A percentile compares a stretch with the other conserved stretches of the same genome.
phyloP scores from a whole-genome alignment of 345 rosid genomes.

The Lumnitzera littorea region DNA sequence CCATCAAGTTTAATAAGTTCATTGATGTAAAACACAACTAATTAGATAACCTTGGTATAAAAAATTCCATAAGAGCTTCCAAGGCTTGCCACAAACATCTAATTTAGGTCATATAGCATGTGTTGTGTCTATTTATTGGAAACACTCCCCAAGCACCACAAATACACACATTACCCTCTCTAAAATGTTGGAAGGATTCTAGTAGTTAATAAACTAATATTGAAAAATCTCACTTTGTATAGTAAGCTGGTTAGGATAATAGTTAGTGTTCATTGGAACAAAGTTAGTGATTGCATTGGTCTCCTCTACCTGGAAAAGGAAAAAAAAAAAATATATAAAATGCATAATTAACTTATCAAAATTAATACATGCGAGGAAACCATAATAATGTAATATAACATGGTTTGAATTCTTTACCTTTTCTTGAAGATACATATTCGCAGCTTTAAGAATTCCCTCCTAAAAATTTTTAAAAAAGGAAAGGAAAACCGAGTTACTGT shows the following conservation, averaged over 20 bases:
- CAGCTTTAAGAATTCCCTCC: conserved; percentile 72
- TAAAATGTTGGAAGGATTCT: too few relatives aligned
- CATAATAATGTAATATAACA: neutral
- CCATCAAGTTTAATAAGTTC: too few relatives aligned
- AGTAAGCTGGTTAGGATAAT: conserved; percentile 48
- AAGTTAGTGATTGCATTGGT: conserved; percentile 34
- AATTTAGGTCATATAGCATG: too few relatives aligned
- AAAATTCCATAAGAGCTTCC: too few relatives aligned
- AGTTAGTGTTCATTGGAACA: conserved; percentile 27
- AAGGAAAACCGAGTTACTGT: too few relatives aligned
- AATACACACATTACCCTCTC: too few relatives aligned
- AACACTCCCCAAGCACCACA: too few relatives aligned
- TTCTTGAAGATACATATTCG: conserved; percentile 67
- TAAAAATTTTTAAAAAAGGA: conserved; percentile 16
- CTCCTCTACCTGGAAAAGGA: conserved; percentile 52
- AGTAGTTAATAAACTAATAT: conserved; percentile 16
- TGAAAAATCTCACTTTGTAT: conserved; percentile 56
- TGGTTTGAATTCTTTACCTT: conserved; percentile 35
- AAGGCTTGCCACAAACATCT: too few relatives aligned
- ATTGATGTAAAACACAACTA: too few relatives aligned
- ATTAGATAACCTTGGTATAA: too few relatives aligned
- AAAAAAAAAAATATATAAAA: neutral
- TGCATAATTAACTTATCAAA: neutral
- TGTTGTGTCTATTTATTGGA: too few relatives aligned
- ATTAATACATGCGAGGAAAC: too few relatives aligned